Percentiles rank a stretch among this genome's conserved stretches.
Evolutionary conservation across 441 rosid genomes (phyloP).

Genomic region (Jatropha podagrica): DNA sequence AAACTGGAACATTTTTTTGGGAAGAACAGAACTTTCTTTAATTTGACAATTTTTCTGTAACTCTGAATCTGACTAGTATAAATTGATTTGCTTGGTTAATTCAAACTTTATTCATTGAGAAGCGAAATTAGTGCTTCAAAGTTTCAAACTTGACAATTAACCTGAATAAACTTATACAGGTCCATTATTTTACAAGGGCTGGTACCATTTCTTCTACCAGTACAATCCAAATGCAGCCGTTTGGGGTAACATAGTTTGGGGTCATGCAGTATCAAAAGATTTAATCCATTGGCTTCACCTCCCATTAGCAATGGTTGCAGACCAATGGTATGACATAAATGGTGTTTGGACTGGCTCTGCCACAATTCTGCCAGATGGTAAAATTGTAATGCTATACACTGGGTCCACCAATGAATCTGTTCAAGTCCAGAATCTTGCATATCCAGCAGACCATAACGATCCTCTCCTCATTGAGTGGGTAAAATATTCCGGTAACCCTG

Average conservation of each 20-base stretch:
- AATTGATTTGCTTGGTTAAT: not conserved
- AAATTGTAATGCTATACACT: constrained; percentile 70
- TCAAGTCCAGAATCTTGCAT: constrained; percentile 80
- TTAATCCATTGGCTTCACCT: constrained; percentile 83
- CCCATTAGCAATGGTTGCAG: constrained; percentile 69
- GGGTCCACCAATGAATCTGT: constrained; percentile 52
- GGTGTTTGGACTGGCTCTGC: constrained; percentile 94
- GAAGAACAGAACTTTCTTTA: not conserved
- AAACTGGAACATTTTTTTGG: not conserved
- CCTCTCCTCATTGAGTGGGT: constrained; percentile 72
- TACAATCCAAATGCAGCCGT: constrained; percentile 73
- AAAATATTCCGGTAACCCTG: constrained; percentile 67
- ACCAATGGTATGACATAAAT: constrained; percentile 56
- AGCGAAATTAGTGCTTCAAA: not conserved
- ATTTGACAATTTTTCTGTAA: not conserved
- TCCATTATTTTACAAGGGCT: constrained; percentile 68
- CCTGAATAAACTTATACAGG: constrained; percentile 33
- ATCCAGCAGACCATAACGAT: constrained; percentile 57
- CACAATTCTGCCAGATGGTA: constrained; percentile 61
- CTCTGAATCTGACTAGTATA: constrained; percentile 5
- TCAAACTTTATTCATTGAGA: too few relatives aligned
- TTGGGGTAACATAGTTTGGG: constrained; percentile 91
- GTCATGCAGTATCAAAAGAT: constrained; percentile 73
- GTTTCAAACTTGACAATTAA: not conserved
- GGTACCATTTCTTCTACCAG: constrained; percentile 88